phyloP scores from a whole-genome alignment of 352 stramenopile species.

The Phytophthora citricola region DNA sequence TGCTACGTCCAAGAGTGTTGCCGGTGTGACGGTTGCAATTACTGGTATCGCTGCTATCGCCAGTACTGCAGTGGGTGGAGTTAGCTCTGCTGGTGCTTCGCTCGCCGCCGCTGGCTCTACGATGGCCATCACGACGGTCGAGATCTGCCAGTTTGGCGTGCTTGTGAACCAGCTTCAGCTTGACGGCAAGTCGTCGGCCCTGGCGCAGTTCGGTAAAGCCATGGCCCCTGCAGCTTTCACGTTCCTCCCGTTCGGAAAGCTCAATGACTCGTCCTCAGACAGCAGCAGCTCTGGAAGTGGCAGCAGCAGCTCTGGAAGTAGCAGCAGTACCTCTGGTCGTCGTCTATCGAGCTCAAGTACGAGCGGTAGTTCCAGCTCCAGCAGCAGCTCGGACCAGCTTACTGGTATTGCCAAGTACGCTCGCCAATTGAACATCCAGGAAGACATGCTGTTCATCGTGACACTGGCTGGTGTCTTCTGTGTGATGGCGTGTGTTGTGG shows the following conservation, averaged over 20 bases:
- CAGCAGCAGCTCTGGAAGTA: conserved; percentile 21
- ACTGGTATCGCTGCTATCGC: conserved; percentile 78
- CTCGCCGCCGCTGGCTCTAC: conserved; percentile 63
- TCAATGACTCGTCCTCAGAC: conserved; percentile 36
- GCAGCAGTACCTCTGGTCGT: conserved; percentile 30
- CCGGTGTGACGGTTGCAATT: conserved; percentile 72
- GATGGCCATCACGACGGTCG: conserved; percentile 75
- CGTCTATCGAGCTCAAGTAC: conserved; percentile 38
- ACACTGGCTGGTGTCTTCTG: conserved; percentile 78
- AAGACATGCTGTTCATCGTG: conserved; percentile 86
- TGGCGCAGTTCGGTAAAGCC: conserved; percentile 74
- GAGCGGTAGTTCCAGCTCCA: conserved; percentile 26
- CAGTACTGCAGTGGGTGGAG: conserved; percentile 55
- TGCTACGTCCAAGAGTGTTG: conserved; percentile 71
- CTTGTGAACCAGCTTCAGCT: conserved; percentile 82
- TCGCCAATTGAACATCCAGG: conserved; percentile 69
- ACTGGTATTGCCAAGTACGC: conserved; percentile 79
- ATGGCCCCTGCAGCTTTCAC: conserved; percentile 81
- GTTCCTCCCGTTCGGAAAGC: conserved; percentile 79
- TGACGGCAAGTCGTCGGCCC: conserved; percentile 70
- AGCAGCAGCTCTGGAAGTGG: conserved; percentile 33
- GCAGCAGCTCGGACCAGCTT: conserved; percentile 13
- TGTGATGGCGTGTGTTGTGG: conserved; percentile 72
- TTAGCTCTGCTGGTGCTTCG: conserved; percentile 51
- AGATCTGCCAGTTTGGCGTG: conserved; percentile 84